These are phyloP conservation scores for Breviolum minutum DNA, from an alignment of 73 alveolate genomes.

Conservation along the genomic window DNA sequence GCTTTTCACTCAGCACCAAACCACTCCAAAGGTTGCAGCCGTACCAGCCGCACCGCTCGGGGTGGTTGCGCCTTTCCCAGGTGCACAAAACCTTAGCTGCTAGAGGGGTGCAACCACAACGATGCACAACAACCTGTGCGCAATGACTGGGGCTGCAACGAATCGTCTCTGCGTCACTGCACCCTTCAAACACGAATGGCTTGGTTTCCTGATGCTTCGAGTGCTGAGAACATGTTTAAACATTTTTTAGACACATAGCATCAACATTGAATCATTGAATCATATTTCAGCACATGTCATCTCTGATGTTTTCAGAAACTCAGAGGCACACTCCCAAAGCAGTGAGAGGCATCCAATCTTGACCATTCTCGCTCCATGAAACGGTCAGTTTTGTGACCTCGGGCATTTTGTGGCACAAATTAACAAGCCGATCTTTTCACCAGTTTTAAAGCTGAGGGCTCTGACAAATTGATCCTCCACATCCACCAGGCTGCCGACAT, in stretches of 20 bases:
- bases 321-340: neutral
- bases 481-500: conserved; percentile 52
- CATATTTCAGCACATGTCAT: too few species aligned
- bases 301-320: neutral
- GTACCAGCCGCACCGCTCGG: conserved; percentile 30
- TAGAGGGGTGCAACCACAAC: neutral
- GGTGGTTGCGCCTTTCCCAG: conserved; percentile 64
- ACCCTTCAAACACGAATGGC: conserved; percentile 72
- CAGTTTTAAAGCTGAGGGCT: neutral
- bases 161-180: conserved; percentile 77
- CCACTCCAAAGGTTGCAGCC: conserved; percentile 56
- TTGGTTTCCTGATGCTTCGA: conserved; percentile 10
- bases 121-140: neutral
- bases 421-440: neutral
- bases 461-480: conserved; percentile 71
- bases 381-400: conserved; percentile 47
- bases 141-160: conserved; percentile 21
- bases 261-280: too few species aligned
- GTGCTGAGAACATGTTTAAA: too few species aligned
- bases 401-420: too few species aligned
- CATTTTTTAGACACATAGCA: too few species aligned
- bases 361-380: conserved; percentile 59
- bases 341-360: conserved; percentile 66
- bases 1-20: neutral
- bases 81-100: neutral